Evolutionary conservation across 306 rosid species (phyloP).

Genomic region (Castanopsis chinensis): DNA sequence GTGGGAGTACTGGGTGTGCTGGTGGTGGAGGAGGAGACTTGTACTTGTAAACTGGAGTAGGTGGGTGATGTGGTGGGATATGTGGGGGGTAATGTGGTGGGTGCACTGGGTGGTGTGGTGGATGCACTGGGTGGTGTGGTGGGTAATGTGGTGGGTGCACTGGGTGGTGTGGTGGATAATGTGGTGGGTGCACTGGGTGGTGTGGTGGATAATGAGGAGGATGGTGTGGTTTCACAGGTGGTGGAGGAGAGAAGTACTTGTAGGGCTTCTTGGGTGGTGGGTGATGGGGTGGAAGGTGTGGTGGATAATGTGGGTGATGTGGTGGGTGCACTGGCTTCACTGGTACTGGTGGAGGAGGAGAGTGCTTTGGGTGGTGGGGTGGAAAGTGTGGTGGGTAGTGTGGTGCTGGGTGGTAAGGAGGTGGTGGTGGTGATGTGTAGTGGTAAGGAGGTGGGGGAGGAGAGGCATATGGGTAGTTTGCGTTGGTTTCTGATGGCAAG

Average conservation of each 20-base stretch:
- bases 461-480: slow-evolving; percentile 50
- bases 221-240: not conserved
- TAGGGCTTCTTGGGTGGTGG: slow-evolving; percentile 12
- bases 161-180: slow-evolving; percentile 6
- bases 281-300: not conserved
- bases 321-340: not conserved
- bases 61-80: not conserved
- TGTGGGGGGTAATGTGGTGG: slow-evolving; percentile 2
- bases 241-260: slow-evolving; percentile 17
- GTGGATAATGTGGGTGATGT: not conserved
- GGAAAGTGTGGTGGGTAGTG: not conserved
- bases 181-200: slow-evolving; percentile 14
- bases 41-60: not conserved
- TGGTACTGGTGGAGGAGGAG: not conserved
- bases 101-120: slow-evolving; percentile 17
- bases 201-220: slow-evolving; percentile 5
- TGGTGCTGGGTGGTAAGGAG: slow-evolving; percentile 9
- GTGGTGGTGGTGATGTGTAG: slow-evolving; percentile 15
- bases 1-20: too few species aligned
- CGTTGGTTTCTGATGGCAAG: slow-evolving; percentile 33
- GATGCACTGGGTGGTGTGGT: slow-evolving; percentile 10
- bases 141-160: slow-evolving; percentile 1
- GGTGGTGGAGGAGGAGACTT: not conserved
- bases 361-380: not conserved
- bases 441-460: slow-evolving; percentile 16